Evolutionary conservation across 441 rosid species (phyloP).

Genomic region (Adansonia gregorii): DNA sequence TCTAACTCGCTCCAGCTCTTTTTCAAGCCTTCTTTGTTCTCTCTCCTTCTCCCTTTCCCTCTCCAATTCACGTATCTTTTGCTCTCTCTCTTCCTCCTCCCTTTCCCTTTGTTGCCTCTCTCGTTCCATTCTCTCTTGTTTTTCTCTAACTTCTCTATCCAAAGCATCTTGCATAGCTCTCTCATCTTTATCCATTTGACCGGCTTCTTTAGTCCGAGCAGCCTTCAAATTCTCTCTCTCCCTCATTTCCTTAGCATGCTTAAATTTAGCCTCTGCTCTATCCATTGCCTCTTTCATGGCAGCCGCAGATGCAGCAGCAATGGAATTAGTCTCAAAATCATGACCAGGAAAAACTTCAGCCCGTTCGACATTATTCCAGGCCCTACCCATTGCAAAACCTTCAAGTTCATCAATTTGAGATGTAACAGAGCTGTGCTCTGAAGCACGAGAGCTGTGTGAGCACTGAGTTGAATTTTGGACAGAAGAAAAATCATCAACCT

Average conservation of each 20-base stretch:
- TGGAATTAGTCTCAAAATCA: conserved; percentile 54
- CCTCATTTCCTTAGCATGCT: conserved; percentile 79
- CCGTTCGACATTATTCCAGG: conserved; percentile 45
- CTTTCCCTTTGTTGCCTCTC: conserved; percentile 48
- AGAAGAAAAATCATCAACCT: conserved; percentile 50
- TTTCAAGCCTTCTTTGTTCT: conserved; percentile 66
- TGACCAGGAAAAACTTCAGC: conserved; percentile 51
- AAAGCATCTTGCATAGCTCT: conserved; percentile 47
- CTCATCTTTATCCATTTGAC: conserved; percentile 56
- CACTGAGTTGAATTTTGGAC: conserved; percentile 48
- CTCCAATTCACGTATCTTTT: conserved; percentile 41
- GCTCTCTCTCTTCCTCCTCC: conserved; percentile 63
- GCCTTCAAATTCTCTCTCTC: conserved; percentile 73
- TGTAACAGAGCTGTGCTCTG: conserved; percentile 41
- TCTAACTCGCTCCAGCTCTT: conserved; percentile 47
- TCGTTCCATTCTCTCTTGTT: conserved; percentile 59
- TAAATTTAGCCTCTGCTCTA: conserved; percentile 90
- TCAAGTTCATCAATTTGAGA: conserved; percentile 73
- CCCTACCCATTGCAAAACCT: conserved; percentile 61
- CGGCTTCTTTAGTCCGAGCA: conserved; percentile 69
- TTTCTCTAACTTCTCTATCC: conserved; percentile 68
- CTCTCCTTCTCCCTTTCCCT: conserved; percentile 66
- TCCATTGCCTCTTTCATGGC: conserved; percentile 97
- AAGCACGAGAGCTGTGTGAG: conserved; percentile 48
- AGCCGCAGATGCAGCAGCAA: conserved; percentile 81